Conservation (phyloP, 2,329 filamentous ascomycete genomes). For the Dactylellina sp. region DNA sequence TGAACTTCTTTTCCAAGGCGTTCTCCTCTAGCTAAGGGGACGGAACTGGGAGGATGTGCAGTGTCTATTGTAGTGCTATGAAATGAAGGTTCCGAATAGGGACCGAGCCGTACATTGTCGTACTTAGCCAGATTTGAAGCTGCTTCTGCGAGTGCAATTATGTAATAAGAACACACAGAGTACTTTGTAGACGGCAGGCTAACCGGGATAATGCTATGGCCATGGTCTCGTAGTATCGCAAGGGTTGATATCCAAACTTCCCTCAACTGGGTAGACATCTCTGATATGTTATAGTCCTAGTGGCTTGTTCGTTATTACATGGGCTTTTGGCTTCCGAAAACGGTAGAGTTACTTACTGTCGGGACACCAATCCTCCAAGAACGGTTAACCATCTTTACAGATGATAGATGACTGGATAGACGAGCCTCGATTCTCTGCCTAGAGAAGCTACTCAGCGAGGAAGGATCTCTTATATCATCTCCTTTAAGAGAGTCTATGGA, state of each 20-base stretch:
- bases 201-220: slow-evolving; percentile 78
- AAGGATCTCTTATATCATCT: slow-evolving; percentile 28
- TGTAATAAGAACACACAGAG: slow-evolving; percentile 92
- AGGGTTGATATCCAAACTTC: slow-evolving; percentile 76
- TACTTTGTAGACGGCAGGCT: slow-evolving; percentile 85
- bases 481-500: slow-evolving; percentile 36
- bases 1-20: slow-evolving; percentile 88
- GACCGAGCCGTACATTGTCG: slow-evolving; percentile 93
- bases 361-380: slow-evolving; percentile 68
- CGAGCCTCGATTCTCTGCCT: slow-evolving; percentile 15
- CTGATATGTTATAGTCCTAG: slow-evolving; percentile 86
- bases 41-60: neutral
- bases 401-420: neutral
- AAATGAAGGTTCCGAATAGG: slow-evolving; percentile 60
- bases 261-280: slow-evolving; percentile 78
- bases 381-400: neutral
- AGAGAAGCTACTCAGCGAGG: slow-evolving; percentile 11
- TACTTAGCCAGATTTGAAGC: slow-evolving; percentile 97
- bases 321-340: neutral
- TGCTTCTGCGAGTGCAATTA: slow-evolving; percentile 93
- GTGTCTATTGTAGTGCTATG: neutral
- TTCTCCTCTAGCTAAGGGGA: slow-evolving; percentile 74
- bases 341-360: slow-evolving; percentile 59
- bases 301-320: slow-evolving; percentile 63
- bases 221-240: slow-evolving; percentile 71